Evolutionary conservation across 2,329 filamentous ascomycete genomes (phyloP).

Genomic region (Phyllosticta capitalensis): DNA sequence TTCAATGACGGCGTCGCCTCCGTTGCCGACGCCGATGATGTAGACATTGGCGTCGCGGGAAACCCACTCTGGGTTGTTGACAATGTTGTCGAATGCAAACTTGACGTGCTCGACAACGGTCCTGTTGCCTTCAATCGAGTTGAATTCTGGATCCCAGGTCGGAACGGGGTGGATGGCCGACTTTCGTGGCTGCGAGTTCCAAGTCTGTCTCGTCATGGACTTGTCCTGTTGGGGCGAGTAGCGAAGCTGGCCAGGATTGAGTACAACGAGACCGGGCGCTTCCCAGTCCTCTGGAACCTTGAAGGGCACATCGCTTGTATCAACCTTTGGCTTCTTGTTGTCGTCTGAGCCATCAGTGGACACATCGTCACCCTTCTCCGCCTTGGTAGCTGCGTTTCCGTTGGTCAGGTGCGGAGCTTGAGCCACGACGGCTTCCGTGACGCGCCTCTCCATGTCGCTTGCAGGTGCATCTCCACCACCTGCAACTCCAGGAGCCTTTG

Average conservation of each 20-base stretch:
- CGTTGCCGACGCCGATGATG: conserved; percentile 50
- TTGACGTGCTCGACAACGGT: conserved; percentile 51
- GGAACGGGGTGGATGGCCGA: conserved; percentile 35
- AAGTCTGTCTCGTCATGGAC: conserved; percentile 50
- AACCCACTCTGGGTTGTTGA: conserved; percentile 39
- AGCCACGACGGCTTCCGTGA: neutral
- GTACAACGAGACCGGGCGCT: conserved; percentile 56
- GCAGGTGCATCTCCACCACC: neutral
- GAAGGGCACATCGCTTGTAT: conserved; percentile 2
- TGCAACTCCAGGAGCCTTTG: neutral
- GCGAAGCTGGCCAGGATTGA: conserved; percentile 67
- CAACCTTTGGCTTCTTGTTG: conserved; percentile 6
- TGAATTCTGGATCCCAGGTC: conserved; percentile 38
- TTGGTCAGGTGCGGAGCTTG: neutral
- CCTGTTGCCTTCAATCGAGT: conserved; percentile 54
- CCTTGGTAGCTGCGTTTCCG: conserved; percentile 2
- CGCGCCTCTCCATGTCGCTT: neutral
- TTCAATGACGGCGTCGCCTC: conserved; percentile 2
- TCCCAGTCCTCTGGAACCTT: conserved; percentile 9
- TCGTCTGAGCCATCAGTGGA: neutral
- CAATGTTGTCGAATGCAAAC: conserved; percentile 56
- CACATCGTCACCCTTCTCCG: neutral
- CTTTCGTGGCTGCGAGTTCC: conserved; percentile 50
- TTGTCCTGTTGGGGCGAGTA: conserved; percentile 61
- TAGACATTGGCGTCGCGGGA: conserved; percentile 49